A percentile compares a stretch with the other conserved stretches of the same genome.
Conservation (phyloP, 2,329 filamentous ascomycete species). For the Seiridium unicorne region DNA sequence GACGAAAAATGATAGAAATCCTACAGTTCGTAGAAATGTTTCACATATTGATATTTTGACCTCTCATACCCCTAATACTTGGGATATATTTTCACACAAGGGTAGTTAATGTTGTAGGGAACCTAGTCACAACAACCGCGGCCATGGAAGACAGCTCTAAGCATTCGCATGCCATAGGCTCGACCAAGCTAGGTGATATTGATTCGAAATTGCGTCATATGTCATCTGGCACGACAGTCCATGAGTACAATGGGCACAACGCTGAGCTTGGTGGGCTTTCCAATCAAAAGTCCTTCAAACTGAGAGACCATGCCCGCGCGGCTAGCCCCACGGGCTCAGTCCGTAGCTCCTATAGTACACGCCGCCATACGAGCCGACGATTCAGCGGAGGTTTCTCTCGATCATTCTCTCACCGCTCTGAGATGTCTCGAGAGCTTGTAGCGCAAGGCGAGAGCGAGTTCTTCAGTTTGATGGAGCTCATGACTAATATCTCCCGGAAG, state of each 20-base stretch:
- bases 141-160: background rate
- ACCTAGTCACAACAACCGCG: background rate
- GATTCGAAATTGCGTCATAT: background rate
- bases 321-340: background rate
- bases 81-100: too few species aligned
- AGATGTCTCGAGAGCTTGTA: background rate
- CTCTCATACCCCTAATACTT: too few species aligned
- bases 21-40: too few species aligned
- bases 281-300: background rate
- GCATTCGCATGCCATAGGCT: background rate
- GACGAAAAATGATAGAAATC: too few species aligned
- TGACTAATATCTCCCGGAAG: slow-evolving; percentile 1
- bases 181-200: background rate
- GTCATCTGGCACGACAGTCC: background rate
- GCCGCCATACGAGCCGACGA: background rate
- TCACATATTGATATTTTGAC: too few species aligned
- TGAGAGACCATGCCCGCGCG: background rate
- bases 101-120: too few species aligned
- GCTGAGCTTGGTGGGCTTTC: background rate
- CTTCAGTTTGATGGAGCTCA: slow-evolving; percentile 4
- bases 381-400: background rate
- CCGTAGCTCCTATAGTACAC: slow-evolving; percentile 1
- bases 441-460: slow-evolving; percentile 2
- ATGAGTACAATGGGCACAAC: background rate
- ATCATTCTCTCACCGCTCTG: background rate